Percentiles rank a stretch among this genome's conserved stretches.
Evolutionary conservation across 495 filamentous ascomycete genomes (phyloP).

Genomic region (Copromyces sp.): DNA sequence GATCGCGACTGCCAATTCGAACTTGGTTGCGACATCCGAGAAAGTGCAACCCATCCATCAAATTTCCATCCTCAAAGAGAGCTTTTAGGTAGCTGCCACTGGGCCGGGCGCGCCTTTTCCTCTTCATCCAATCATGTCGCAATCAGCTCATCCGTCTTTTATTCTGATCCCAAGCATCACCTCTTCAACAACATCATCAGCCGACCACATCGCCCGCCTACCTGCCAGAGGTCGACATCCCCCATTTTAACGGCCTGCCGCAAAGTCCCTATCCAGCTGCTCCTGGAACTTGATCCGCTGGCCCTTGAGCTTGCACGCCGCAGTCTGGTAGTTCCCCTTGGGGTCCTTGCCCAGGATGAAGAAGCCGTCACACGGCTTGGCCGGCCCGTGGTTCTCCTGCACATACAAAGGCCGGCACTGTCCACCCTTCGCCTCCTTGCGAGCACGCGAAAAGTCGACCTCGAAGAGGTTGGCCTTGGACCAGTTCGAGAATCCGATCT

Average conservation of each 20-base stretch:
- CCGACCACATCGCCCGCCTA: not conserved
- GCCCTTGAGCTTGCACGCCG: slow-evolving; percentile 24
- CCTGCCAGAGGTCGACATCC: not conserved
- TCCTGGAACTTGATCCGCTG: slow-evolving; percentile 27
- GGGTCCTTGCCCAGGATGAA: slow-evolving; percentile 39
- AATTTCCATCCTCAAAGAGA: no score
- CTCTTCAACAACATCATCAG: not conserved
- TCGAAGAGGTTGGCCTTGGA: slow-evolving; percentile 30
- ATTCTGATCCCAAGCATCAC: no score
- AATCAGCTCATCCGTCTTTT: no score
- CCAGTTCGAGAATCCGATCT: slow-evolving; percentile 37
- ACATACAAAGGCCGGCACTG: slow-evolving; percentile 14
- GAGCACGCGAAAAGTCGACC: slow-evolving; percentile 34
- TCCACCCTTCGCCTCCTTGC: not conserved
- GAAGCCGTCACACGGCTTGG: slow-evolving; percentile 23
- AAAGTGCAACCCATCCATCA: no score
- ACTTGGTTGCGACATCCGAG: no score
- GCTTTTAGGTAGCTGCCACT: no score
- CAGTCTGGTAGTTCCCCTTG: slow-evolving; percentile 40
- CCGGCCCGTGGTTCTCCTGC: slow-evolving; percentile 24
- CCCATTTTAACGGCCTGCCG: not conserved
- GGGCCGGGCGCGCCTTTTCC: no score
- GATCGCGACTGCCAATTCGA: no score
- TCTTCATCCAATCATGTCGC: no score
- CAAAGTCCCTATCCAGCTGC: slow-evolving; percentile 15